Conservation (phyloP, 2,329 filamentous ascomycete genomes). For the Colletotrichum liaoningense region DNA sequence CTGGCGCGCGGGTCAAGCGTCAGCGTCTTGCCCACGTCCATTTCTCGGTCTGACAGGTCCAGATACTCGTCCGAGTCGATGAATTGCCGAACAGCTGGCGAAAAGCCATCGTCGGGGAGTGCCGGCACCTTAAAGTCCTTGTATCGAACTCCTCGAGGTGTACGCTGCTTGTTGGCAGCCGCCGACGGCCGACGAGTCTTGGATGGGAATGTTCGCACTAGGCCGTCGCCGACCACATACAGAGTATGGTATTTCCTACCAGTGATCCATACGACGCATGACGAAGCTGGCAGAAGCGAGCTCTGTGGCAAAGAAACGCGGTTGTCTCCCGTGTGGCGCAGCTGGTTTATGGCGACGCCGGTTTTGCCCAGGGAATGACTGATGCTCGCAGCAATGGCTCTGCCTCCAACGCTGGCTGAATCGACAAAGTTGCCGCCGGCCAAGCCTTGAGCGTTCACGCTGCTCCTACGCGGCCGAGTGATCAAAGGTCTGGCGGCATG, state of each 20-base stretch:
- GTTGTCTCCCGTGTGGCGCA: slow-evolving; percentile 81
- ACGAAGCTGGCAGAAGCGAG: slow-evolving; percentile 62
- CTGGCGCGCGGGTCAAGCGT: slow-evolving; percentile 58
- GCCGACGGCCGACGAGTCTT: slow-evolving; percentile 66
- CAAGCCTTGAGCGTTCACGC: slow-evolving; percentile 50
- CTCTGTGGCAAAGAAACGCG: slow-evolving; percentile 75
- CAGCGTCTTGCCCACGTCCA: slow-evolving; percentile 66
- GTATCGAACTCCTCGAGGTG: slow-evolving; percentile 67
- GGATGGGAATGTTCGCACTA: slow-evolving; percentile 74
- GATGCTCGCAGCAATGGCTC: slow-evolving; percentile 78
- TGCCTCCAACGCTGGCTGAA: slow-evolving; percentile 76
- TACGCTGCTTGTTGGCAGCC: slow-evolving; percentile 62
- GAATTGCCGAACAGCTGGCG: slow-evolving; percentile 66
- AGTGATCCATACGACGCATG: slow-evolving; percentile 74
- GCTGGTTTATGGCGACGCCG: slow-evolving; percentile 75
- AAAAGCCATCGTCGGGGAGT: slow-evolving; percentile 69
- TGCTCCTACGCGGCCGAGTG: slow-evolving; percentile 65
- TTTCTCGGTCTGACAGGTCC: slow-evolving; percentile 63
- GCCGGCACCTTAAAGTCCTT: slow-evolving; percentile 75
- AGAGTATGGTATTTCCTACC: slow-evolving; percentile 72
- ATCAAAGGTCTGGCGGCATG: slow-evolving; percentile 74
- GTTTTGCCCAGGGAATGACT: slow-evolving; percentile 80
- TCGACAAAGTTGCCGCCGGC: slow-evolving; percentile 62
- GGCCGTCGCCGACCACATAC: slow-evolving; percentile 73
- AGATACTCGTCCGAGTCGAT: slow-evolving; percentile 68